Conservation (phyloP, 2,329 filamentous ascomycete genomes). For the Pseudogymnoascus sp. region DNA sequence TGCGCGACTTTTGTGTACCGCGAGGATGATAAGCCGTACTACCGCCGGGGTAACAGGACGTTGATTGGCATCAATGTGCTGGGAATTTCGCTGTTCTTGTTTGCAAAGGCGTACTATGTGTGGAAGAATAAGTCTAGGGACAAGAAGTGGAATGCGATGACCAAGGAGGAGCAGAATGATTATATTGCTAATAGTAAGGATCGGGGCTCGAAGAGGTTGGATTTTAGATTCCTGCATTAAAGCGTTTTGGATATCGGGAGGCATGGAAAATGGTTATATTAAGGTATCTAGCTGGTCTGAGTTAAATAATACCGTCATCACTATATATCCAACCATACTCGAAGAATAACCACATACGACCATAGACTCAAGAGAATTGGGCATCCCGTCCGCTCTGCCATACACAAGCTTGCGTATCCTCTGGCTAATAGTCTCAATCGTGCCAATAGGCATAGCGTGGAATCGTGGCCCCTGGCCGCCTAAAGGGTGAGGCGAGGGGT, state of each 20-base stretch:
- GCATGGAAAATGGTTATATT: neutral
- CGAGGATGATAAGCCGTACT: conserved; percentile 40
- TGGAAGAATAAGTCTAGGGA: conserved; percentile 35
- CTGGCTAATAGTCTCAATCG: no score
- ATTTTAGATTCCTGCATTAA: conserved; percentile 32
- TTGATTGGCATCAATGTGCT: conserved; percentile 41
- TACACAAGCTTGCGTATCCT: no score
- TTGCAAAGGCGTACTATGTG: conserved; percentile 41
- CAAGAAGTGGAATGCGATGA: conserved; percentile 37
- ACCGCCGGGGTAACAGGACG: conserved; percentile 46
- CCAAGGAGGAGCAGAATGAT: conserved; percentile 34
- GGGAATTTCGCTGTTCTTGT: conserved; percentile 36
- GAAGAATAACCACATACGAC: no score
- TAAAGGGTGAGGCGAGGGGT: no score
- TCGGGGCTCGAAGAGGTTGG: conserved; percentile 31
- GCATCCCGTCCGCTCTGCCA: no score
- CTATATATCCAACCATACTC: no score
- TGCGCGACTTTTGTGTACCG: conserved; percentile 37
- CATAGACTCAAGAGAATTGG: no score
- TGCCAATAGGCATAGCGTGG: no score
- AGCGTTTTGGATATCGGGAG: neutral
- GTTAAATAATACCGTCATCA: neutral
- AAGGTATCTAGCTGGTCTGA: neutral
- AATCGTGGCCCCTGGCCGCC: no score
- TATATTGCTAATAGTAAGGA: conserved; percentile 35